Conservation (phyloP, 2,329 filamentous ascomycete genomes). For the Amylocarpus encephaloides region DNA sequence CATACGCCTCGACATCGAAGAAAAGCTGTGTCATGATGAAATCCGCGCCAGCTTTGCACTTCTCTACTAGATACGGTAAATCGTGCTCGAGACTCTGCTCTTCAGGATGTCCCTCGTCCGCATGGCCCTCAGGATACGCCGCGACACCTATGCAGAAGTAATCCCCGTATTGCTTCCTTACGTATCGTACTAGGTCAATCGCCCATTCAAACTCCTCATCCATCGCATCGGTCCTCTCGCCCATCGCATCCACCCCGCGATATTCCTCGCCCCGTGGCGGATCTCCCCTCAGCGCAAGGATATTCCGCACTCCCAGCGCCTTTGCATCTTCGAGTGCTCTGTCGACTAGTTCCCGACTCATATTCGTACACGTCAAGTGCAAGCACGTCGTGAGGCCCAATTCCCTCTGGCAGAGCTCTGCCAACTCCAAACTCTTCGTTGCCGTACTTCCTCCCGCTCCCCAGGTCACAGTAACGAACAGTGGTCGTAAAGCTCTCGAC, state of each 20-base stretch:
- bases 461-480: conserved; percentile 98
- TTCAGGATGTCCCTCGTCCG: conserved; percentile 77
- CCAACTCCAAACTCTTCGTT: conserved; percentile 84
- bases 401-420: conserved; percentile 90
- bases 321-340: conserved; percentile 87
- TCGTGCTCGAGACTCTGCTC: conserved; percentile 69
- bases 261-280: conserved; percentile 88
- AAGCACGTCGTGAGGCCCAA: conserved; percentile 89
- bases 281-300: conserved; percentile 85
- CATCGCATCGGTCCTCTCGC: conserved; percentile 47
- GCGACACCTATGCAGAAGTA: conserved; percentile 97
- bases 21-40: conserved; percentile 99
- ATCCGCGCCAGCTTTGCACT: conserved; percentile 84
- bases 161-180: conserved; percentile 76
- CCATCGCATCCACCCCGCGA: conserved; percentile 53
- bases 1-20: conserved; percentile 82
- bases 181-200: conserved; percentile 83
- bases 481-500: conserved; percentile 80
- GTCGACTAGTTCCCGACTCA: conserved; percentile 81
- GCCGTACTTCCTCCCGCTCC: conserved; percentile 91
- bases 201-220: conserved; percentile 84
- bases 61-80: conserved; percentile 82
- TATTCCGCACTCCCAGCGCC: conserved; percentile 84
- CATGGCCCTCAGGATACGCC: conserved; percentile 90
- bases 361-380: conserved; percentile 96